A percentile compares a stretch with the other conserved stretches of the same genome.
Evolutionary conservation across 1,139 yeast species (phyloP).

Genomic region (Suhomyces bokatorum): DNA sequence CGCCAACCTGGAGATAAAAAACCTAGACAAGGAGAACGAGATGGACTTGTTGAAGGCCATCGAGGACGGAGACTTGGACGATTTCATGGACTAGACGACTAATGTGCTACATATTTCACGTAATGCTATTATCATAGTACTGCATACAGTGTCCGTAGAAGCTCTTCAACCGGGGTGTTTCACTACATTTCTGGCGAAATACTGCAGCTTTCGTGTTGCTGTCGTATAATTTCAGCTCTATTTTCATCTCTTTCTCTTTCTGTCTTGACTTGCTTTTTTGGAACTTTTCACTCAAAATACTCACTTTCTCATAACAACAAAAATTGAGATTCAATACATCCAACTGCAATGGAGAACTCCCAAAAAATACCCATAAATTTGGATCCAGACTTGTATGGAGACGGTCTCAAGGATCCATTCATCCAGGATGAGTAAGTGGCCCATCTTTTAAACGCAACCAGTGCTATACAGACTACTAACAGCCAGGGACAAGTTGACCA

Average conservation of each 20-base stretch:
- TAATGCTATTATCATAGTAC: not conserved
- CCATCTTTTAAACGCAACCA: not conserved
- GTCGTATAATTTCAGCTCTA: not conserved
- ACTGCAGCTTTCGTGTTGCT: no score
- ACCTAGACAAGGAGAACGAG: conserved; percentile 40
- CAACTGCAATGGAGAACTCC: conserved; percentile 4
- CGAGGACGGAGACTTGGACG: conserved; percentile 53
- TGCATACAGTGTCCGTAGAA: not conserved
- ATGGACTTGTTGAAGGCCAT: conserved; percentile 49
- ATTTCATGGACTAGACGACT: conserved; percentile 42
- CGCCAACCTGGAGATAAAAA: conserved; percentile 19
- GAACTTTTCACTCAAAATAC: not conserved
- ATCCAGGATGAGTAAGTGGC: conserved; percentile 41
- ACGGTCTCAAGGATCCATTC: conserved; percentile 38
- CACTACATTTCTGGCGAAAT: no score
- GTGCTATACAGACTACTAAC: conserved; percentile 13
- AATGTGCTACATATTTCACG: conserved; percentile 1
- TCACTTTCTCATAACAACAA: not conserved
- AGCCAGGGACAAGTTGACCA: conserved; percentile 35
- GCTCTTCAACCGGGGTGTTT: not conserved
- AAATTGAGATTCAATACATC: conserved; percentile 1
- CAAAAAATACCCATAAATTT: conserved; percentile 17
- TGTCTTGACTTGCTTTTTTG: not conserved
- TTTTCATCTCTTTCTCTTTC: not conserved
- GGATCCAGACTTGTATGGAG: conserved; percentile 29